These are phyloP conservation scores for Fraxinus baroniana DNA, from an alignment of 305 asterid species.

Conservation along the genomic window DNA sequence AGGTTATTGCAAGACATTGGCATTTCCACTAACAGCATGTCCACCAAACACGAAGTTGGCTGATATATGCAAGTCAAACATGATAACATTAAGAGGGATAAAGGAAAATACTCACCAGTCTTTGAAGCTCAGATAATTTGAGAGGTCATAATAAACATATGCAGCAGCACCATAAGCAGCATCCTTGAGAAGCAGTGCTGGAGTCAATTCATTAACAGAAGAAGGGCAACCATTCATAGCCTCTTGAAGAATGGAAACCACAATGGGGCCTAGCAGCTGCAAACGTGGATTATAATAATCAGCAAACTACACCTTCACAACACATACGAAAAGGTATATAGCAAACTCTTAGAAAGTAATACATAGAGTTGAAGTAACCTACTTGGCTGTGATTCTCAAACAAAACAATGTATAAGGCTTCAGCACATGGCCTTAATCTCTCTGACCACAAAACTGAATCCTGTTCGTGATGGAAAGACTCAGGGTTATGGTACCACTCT, in stretches of 20 bases:
- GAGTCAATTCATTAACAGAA: constrained; percentile 72
- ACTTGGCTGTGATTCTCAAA: constrained; percentile 92
- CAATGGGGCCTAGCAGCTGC: constrained; percentile 93
- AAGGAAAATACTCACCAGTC: constrained; percentile 66
- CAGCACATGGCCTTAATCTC: constrained; percentile 96
- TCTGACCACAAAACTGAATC: constrained; percentile 92
- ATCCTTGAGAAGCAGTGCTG: constrained; percentile 86
- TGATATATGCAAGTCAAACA: constrained; percentile 11
- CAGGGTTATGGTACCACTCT: constrained; percentile 90
- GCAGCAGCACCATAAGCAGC: constrained; percentile 99
- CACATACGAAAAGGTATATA: constrained; percentile 15
- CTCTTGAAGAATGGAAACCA: constrained; percentile 95
- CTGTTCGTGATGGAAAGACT: constrained; percentile 90
- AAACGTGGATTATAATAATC: constrained; percentile 29
- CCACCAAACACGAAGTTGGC: constrained; percentile 16
- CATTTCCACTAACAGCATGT: constrained; percentile 13
- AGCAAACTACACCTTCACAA: constrained; percentile 28
- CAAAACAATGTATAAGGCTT: constrained; percentile 87
- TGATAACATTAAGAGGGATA: constrained; percentile 6
- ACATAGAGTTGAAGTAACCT: constrained; percentile 33
- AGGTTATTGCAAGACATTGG: constrained; percentile 14
- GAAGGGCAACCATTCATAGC: constrained; percentile 90
- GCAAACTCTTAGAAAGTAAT: constrained; percentile 18
- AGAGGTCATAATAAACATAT: constrained; percentile 89
- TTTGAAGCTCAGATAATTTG: constrained; percentile 86